phyloP scores from a whole-genome alignment of 345 rosid genomes.

The Firmiana major region DNA sequence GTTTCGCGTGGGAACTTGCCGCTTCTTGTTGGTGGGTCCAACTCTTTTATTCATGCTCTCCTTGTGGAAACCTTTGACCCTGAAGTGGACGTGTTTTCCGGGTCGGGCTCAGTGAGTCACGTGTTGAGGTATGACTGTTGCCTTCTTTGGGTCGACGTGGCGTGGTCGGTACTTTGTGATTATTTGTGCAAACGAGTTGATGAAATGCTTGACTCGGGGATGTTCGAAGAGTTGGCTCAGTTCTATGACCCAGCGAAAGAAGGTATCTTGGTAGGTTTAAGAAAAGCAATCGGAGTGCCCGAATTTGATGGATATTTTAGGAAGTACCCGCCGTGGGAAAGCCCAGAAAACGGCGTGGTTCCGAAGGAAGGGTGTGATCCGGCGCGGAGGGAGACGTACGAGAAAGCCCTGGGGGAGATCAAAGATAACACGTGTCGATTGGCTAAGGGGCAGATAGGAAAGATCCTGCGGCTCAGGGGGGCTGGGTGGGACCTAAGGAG shows the following conservation, averaged over 20 bases:
- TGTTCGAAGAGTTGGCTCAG: constrained; percentile 66
- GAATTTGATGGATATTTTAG: constrained; percentile 67
- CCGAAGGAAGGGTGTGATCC: constrained; percentile 24
- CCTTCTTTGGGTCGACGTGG: constrained; percentile 78
- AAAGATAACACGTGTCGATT: constrained; percentile 76
- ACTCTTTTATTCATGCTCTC: constrained; percentile 73
- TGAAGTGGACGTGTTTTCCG: constrained; percentile 41
- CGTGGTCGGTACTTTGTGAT: constrained; percentile 56
- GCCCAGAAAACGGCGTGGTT: constrained; percentile 5
- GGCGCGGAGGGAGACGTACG: constrained; percentile 43
- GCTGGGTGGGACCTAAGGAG: constrained; percentile 73
- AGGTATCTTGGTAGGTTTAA: constrained; percentile 38
- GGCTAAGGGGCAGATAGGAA: constrained; percentile 68
- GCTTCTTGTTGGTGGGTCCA: constrained; percentile 86
- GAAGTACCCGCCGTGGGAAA: constrained; percentile 37
- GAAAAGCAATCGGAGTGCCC: constrained; percentile 88
- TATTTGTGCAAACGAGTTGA: constrained; percentile 68
- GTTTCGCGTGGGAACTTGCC: constrained; percentile 46
- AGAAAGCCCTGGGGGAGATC: constrained; percentile 63
- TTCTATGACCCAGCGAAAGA: constrained; percentile 38
- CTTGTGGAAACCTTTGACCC: constrained; percentile 56
- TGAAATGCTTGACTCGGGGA: constrained; percentile 85
- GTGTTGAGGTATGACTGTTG: constrained; percentile 73
- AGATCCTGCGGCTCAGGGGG: constrained; percentile 49
- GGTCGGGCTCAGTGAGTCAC: constrained; percentile 28